Conservation (phyloP, 306 rosid genomes). For the Fragaria iinumae region DNA sequence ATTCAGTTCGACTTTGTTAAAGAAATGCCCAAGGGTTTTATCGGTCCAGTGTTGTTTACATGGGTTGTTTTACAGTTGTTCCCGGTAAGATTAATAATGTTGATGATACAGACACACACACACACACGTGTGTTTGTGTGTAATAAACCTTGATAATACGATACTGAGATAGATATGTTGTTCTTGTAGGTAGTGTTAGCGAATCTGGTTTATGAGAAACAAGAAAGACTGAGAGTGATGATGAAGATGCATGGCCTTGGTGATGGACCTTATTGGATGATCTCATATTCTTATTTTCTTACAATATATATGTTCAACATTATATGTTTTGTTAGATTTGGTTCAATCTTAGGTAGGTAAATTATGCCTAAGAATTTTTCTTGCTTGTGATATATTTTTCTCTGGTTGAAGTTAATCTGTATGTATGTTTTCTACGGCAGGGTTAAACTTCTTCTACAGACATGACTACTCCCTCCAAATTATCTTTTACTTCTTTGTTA, state of each 20-base stretch:
- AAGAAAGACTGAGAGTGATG: constrained; percentile 81
- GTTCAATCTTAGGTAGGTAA: constrained; percentile 61
- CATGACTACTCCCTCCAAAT: constrained; percentile 80
- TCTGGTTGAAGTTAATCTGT: not conserved
- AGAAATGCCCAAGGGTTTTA: constrained; percentile 73
- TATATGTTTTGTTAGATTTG: constrained; percentile 78
- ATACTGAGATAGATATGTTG: not conserved
- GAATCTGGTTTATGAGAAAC: constrained; percentile 76
- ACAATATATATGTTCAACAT: constrained; percentile 57
- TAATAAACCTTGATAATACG: too few species aligned
- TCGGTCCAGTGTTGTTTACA: constrained; percentile 73
- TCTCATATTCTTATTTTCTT: constrained; percentile 70
- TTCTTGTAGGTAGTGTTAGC: constrained; percentile 53
- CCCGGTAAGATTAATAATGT: constrained; percentile 55
- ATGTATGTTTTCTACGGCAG: constrained; percentile 36
- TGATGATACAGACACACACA: not conserved
- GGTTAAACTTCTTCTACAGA: constrained; percentile 66
- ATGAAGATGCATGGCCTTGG: constrained; percentile 99
- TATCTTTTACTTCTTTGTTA: constrained; percentile 58
- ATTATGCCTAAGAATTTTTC: not conserved
- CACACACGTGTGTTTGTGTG: too few species aligned
- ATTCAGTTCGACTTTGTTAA: constrained; percentile 67
- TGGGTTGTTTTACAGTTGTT: constrained; percentile 81
- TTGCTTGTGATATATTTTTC: not conserved
- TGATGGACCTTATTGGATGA: constrained; percentile 87